These are phyloP conservation scores for Solanum lignicaule DNA, from an alignment of 257 asterid species.

Conservation along the genomic window DNA sequence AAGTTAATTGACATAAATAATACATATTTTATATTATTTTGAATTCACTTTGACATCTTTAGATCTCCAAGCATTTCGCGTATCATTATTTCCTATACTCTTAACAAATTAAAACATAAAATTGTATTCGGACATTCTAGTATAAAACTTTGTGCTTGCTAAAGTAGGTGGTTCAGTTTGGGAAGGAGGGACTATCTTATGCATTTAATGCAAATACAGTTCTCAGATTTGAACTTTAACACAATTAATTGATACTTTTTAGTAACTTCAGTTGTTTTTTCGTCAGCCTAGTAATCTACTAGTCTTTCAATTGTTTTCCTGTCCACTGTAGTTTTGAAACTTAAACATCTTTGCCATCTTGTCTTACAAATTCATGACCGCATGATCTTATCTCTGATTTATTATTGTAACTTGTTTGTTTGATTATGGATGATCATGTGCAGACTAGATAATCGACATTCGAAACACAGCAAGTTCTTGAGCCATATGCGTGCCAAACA, in stretches of 20 bases:
- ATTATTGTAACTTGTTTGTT: neutral
- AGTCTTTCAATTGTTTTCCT: neutral
- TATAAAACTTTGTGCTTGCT: neutral
- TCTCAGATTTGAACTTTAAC: neutral
- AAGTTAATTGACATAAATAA: neutral
- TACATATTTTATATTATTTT: neutral
- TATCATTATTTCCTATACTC: neutral
- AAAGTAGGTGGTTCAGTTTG: neutral
- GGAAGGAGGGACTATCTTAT: neutral
- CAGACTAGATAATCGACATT: constrained; percentile 30
- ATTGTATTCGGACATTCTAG: neutral
- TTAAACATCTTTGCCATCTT: neutral
- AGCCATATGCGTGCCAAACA: constrained; percentile 46
- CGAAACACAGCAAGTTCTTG: constrained; percentile 57
- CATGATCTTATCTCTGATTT: neutral
- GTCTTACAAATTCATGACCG: neutral
- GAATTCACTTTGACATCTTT: neutral
- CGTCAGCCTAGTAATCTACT: neutral
- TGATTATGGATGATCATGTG: constrained; percentile 3
- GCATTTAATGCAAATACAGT: neutral
- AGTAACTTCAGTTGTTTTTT: neutral
- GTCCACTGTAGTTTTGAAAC: neutral
- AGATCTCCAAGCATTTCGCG: neutral
- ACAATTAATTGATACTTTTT: neutral
- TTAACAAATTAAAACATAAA: neutral